A percentile compares a stretch with the other conserved stretches of the same genome.
Evolutionary conservation across 345 rosid species (phyloP).

Genomic region (Salix purpurea): DNA sequence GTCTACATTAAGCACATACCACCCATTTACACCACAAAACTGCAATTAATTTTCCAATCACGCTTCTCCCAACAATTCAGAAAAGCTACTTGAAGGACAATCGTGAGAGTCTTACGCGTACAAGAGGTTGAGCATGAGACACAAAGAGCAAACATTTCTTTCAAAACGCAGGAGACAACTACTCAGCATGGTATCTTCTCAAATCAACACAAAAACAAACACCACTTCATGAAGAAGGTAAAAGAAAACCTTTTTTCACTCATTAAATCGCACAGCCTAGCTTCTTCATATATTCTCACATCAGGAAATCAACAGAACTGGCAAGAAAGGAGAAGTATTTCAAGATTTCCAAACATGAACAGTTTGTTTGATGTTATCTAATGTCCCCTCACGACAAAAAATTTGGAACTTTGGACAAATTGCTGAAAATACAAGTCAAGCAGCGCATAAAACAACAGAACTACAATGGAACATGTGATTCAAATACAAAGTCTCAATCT

Average conservation of each 20-base stretch:
- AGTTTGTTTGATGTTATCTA: background rate
- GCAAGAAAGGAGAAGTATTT: background rate
- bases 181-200: background rate
- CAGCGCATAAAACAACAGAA: background rate
- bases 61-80: background rate
- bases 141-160: background rate
- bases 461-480: background rate
- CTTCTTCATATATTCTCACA: background rate
- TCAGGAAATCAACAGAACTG: background rate
- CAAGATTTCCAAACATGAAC: background rate
- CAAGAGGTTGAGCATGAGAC: background rate
- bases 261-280: background rate
- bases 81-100: background rate
- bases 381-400: background rate
- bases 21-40: background rate
- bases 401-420: background rate
- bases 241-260: background rate
- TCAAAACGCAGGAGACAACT: background rate
- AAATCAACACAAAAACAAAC: background rate
- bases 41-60: background rate
- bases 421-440: background rate
- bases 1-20: background rate
- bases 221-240: background rate
- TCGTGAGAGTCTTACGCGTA: background rate
- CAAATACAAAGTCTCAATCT: background rate